Evolutionary conservation across 495 filamentous ascomycete species (phyloP).

Genomic region (Pseudomonodictys pantanalensis): DNA sequence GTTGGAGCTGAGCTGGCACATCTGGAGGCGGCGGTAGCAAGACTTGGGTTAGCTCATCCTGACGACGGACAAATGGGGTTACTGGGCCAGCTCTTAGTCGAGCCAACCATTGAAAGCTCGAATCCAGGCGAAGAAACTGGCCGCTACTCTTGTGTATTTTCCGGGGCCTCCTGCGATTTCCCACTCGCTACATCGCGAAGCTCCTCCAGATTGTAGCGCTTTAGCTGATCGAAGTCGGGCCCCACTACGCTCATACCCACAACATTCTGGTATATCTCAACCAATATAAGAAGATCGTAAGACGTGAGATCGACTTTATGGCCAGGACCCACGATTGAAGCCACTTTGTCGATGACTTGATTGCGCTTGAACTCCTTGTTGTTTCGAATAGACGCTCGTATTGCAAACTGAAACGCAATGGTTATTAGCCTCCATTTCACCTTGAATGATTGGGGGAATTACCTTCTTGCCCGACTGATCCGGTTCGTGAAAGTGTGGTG

Average conservation of each 20-base stretch:
- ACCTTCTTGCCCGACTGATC: conserved; percentile 34
- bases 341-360: conserved; percentile 74
- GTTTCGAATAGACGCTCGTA: conserved; percentile 78
- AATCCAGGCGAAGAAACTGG: neutral
- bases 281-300: conserved; percentile 80
- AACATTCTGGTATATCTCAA: conserved; percentile 81
- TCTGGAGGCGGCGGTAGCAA: too few relatives aligned
- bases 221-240: conserved; percentile 65
- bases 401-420: conserved; percentile 66
- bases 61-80: too few relatives aligned
- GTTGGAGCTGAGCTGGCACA: too few relatives aligned
- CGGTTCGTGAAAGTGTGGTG: conserved; percentile 64
- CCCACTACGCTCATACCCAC: conserved; percentile 76
- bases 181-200: conserved; percentile 52
- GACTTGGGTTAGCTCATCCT: too few relatives aligned
- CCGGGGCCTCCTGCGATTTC: conserved; percentile 24
- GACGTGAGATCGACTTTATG: conserved; percentile 82
- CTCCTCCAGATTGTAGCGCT: conserved; percentile 70
- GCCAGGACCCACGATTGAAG: conserved; percentile 59
- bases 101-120: neutral
- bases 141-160: neutral
- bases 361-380: conserved; percentile 73
- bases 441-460: conserved; percentile 9
- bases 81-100: conserved; percentile 21
- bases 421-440: too few relatives aligned